phyloP scores from a whole-genome alignment of 768 basidiomycete genomes.

The Zangia roseola region DNA sequence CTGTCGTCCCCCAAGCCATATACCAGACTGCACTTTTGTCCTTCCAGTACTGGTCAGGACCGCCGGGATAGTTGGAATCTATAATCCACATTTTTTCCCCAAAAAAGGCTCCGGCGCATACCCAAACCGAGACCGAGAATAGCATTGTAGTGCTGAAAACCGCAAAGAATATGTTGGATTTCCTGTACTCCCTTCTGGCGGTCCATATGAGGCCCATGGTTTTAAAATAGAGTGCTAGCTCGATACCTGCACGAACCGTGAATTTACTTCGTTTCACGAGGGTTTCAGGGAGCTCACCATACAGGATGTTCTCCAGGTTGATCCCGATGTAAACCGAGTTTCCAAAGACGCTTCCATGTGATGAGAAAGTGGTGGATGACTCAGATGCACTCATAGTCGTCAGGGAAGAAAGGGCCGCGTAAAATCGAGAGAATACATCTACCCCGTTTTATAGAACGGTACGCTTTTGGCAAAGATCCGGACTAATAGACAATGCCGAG shows the following conservation, averaged over 20 bases:
- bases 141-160: slow-evolving; percentile 18
- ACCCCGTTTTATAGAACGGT: too few species aligned
- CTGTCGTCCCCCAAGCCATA: slow-evolving; percentile 21
- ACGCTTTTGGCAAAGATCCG: too few species aligned
- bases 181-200: background rate
- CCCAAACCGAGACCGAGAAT: slow-evolving; percentile 26
- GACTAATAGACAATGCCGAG: too few species aligned
- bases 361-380: too few species aligned
- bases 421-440: too few species aligned
- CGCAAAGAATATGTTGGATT: slow-evolving; percentile 8
- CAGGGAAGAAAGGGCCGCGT: too few species aligned
- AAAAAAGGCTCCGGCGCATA: slow-evolving; percentile 14
- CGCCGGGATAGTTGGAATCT: slow-evolving; percentile 32
- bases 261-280: background rate
- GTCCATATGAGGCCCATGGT: slow-evolving; percentile 6
- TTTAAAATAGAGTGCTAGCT: slow-evolving; percentile 18
- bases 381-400: too few species aligned
- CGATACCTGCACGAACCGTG: slow-evolving; percentile 3
- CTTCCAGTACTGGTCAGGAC: slow-evolving; percentile 29
- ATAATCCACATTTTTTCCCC: slow-evolving; percentile 35
- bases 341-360: background rate
- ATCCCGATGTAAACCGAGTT: background rate
- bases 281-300: background rate
- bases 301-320: slow-evolving; percentile 5
- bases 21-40: slow-evolving; percentile 19